phyloP scores from a whole-genome alignment of 2,329 filamentous ascomycete genomes.

The Verticillium albo-atrum region DNA sequence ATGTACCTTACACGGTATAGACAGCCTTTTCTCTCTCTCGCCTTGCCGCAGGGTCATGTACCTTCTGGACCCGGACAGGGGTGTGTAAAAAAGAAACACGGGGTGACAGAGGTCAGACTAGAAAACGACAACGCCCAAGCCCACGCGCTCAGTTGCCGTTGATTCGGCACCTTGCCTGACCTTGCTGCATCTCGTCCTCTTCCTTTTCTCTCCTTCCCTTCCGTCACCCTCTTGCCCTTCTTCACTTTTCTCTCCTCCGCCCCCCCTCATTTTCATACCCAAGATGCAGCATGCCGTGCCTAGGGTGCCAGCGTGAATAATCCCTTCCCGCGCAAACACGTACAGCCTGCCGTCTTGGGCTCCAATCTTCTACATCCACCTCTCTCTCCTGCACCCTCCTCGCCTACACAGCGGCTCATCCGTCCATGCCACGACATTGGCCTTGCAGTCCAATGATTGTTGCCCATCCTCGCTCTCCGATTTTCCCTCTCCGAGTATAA shows the following conservation, averaged over 20 bases:
- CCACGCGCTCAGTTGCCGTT: neutral
- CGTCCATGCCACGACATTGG: slow-evolving; percentile 3
- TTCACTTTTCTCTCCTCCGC: slow-evolving; percentile 4
- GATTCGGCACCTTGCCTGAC: neutral
- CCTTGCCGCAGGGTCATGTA: neutral
- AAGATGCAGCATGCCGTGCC: slow-evolving; percentile 13
- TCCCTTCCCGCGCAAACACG: slow-evolving; percentile 4
- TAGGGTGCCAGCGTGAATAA: slow-evolving; percentile 13
- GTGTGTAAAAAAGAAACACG: neutral
- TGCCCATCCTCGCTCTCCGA: slow-evolving; percentile 8
- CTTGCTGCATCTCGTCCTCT: neutral
- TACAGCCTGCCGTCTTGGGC: neutral
- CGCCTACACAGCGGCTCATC: slow-evolving; percentile 8
- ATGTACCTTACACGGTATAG: neutral
- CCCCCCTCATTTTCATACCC: slow-evolving; percentile 7
- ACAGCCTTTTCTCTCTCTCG: neutral
- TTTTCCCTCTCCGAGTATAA: slow-evolving; percentile 9
- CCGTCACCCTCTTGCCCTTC: slow-evolving; percentile 6
- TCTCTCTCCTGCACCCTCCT: neutral
- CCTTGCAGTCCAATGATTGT: slow-evolving; percentile 10
- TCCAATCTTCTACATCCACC: neutral
- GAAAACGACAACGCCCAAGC: neutral
- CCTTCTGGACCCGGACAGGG: neutral
- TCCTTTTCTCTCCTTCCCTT: slow-evolving; percentile 10
- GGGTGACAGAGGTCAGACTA: neutral